These are phyloP conservation scores for Celoporthe dispersa DNA, from an alignment of 2,329 filamentous ascomycete genomes.

Conservation along the genomic window DNA sequence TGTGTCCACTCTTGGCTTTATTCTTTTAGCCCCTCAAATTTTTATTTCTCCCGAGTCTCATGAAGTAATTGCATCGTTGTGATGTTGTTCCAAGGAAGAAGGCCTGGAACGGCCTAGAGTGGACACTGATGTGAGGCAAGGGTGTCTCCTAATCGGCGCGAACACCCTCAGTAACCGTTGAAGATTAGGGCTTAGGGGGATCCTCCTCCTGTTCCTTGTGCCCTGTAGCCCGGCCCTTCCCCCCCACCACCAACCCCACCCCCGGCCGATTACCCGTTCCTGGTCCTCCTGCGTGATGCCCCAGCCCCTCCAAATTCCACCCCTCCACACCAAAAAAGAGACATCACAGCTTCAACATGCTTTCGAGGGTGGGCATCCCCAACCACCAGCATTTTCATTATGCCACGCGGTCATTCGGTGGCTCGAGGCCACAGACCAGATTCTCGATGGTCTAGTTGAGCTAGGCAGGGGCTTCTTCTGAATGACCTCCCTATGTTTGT, in stretches of 20 bases:
- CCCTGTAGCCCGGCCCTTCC: background rate
- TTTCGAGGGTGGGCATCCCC: constrained; percentile 14
- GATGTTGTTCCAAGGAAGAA: background rate
- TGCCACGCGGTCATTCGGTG: background rate
- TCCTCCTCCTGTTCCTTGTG: background rate
- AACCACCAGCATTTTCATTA: constrained; percentile 25
- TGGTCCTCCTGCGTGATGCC: background rate
- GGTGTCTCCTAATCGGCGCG: background rate
- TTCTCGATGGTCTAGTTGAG: background rate
- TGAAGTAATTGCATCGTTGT: background rate
- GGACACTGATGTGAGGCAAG: background rate
- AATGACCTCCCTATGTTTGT: background rate
- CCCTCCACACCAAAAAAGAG: background rate
- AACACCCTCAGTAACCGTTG: background rate
- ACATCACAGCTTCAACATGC: background rate
- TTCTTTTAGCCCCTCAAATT: background rate
- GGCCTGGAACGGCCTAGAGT: background rate
- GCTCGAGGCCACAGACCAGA: background rate
- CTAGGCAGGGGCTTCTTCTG: background rate
- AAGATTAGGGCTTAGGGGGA: background rate
- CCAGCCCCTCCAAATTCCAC: constrained; percentile 23
- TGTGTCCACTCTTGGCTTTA: background rate
- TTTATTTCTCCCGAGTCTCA: background rate
- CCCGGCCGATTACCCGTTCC: background rate
- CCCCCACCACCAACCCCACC: background rate